Conservation (phyloP, 2,329 filamentous ascomycete genomes). For the Chaetomiaceae sp. region DNA sequence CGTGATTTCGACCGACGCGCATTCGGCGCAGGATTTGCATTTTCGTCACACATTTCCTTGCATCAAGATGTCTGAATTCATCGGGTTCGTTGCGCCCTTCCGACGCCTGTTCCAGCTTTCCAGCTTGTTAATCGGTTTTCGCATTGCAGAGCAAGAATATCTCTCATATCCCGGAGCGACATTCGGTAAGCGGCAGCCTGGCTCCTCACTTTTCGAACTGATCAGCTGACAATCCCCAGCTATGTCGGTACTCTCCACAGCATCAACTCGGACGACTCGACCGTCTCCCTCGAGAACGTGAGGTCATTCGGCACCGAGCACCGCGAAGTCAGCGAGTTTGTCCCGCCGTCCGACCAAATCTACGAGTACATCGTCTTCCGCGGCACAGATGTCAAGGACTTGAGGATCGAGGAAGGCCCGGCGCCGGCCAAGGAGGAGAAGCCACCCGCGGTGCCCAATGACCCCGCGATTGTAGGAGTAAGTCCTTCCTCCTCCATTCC, state of each 20-base stretch:
- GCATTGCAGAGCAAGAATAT: conserved; percentile 70
- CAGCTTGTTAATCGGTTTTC: conserved; percentile 6
- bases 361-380: conserved; percentile 99
- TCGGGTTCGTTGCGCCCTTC: conserved; percentile 46
- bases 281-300: conserved; percentile 95
- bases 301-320: conserved; percentile 92
- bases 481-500: conserved; percentile 46
- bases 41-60: conserved; percentile 8
- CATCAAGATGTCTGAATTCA: conserved; percentile 53
- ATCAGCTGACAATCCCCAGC: conserved; percentile 44
- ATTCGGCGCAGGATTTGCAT: conserved; percentile 10
- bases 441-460: conserved; percentile 77
- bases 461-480: conserved; percentile 95
- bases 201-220: neutral
- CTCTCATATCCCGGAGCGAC: conserved; percentile 94
- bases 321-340: conserved; percentile 75
- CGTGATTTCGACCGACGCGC: neutral
- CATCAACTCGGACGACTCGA: conserved; percentile 96
- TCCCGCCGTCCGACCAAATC: conserved; percentile 76
- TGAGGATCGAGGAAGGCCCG: conserved; percentile 83
- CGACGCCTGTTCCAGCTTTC: conserved; percentile 9
- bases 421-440: conserved; percentile 68
- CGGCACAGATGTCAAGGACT: conserved; percentile 96
- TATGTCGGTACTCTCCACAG: conserved; percentile 95
- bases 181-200: conserved; percentile 66